Conservation (phyloP, 2,329 filamentous ascomycete genomes). For the Bipolaris gigantea region DNA sequence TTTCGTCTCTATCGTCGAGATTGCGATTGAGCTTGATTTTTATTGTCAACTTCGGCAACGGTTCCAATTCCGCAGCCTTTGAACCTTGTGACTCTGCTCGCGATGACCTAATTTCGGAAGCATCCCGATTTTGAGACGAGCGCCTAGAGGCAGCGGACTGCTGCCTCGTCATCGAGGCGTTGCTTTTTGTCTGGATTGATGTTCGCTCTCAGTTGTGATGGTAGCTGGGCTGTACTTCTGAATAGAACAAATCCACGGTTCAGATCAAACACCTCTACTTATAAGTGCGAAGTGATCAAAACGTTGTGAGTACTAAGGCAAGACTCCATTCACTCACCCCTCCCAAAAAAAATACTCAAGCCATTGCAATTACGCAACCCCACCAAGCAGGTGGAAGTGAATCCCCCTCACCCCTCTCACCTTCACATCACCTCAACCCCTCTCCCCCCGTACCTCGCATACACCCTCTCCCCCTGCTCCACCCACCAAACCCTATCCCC, state of each 20-base stretch:
- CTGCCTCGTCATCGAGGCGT: background rate
- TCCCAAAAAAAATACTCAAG: no score
- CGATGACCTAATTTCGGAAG: background rate
- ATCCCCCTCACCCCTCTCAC: background rate
- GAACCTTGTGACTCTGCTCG: conserved; percentile 1
- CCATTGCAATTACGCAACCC: background rate
- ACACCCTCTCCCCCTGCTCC: conserved; percentile 13
- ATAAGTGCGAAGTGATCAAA: background rate
- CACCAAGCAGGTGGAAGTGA: background rate
- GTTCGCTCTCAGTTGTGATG: background rate
- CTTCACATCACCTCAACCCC: background rate
- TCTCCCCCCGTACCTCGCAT: conserved; percentile 7
- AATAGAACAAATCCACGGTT: background rate
- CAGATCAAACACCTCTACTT: background rate
- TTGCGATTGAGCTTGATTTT: background rate
- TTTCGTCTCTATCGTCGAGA: background rate
- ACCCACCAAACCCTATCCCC: conserved; percentile 21
- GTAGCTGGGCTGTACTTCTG: background rate
- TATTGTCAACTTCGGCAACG: background rate
- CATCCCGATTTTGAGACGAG: background rate
- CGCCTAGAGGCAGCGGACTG: background rate
- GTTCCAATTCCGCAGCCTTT: background rate
- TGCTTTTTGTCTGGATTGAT: no score
- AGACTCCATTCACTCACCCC: background rate
- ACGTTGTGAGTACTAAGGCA: background rate